Evolutionary conservation across 2,329 filamentous ascomycete species (phyloP).

Genomic region (Whalleya microplaca): DNA sequence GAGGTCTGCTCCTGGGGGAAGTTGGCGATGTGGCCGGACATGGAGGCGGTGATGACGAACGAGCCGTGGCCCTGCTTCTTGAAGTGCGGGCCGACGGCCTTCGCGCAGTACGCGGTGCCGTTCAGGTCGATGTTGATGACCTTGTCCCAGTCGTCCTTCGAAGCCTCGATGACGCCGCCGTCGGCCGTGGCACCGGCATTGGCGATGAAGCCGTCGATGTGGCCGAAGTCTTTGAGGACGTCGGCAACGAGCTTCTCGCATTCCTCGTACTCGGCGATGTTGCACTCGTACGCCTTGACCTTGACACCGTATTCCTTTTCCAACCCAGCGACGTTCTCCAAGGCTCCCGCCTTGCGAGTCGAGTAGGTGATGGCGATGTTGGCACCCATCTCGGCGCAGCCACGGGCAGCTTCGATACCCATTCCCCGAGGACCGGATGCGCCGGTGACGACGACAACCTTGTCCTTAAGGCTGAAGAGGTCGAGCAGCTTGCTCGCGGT

Average conservation of each 20-base stretch:
- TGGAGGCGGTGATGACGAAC: slow-evolving; percentile 67
- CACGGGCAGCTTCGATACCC: slow-evolving; percentile 71
- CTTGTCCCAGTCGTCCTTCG: slow-evolving; percentile 60
- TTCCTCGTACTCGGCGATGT: slow-evolving; percentile 56
- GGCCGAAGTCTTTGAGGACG: slow-evolving; percentile 73
- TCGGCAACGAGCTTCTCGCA: slow-evolving; percentile 61
- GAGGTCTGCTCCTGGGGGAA: slow-evolving; percentile 66
- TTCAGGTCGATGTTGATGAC: slow-evolving; percentile 65
- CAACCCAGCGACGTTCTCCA: slow-evolving; percentile 68
- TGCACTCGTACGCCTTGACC: slow-evolving; percentile 63
- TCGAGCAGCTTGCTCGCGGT: slow-evolving; percentile 61
- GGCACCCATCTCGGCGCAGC: slow-evolving; percentile 71
- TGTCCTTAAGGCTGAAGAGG: slow-evolving; percentile 74
- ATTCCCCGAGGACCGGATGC: slow-evolving; percentile 72
- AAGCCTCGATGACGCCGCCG: slow-evolving; percentile 58
- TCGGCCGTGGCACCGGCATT: slow-evolving; percentile 68
- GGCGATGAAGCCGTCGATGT: slow-evolving; percentile 75
- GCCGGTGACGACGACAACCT: slow-evolving; percentile 72
- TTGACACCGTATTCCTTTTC: slow-evolving; percentile 69
- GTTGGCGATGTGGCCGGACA: slow-evolving; percentile 69
- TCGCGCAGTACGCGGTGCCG: slow-evolving; percentile 68
- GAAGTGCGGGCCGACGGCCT: slow-evolving; percentile 62
- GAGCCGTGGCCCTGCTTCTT: slow-evolving; percentile 62
- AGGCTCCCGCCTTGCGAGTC: slow-evolving; percentile 68
- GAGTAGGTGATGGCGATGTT: slow-evolving; percentile 74